These are phyloP conservation scores for Podosphaera leucotricha DNA, from an alignment of 2,329 filamentous ascomycete species.

Conservation along the genomic window DNA sequence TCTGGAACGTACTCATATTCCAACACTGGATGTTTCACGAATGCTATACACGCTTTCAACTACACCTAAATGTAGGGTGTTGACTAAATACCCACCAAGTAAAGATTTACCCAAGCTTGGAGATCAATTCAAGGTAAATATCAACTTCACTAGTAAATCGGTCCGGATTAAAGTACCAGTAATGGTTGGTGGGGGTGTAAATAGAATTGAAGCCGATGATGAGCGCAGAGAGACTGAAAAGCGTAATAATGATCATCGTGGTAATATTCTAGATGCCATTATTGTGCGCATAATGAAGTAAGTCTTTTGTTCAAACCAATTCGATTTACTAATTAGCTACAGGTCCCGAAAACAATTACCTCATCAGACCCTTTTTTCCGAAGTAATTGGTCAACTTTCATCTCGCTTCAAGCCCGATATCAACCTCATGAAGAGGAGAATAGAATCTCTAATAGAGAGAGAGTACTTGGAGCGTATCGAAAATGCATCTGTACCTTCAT, in stretches of 20 bases:
- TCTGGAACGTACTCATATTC: conserved; percentile 58
- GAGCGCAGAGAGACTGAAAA: conserved; percentile 49
- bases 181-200: conserved; percentile 41
- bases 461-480: conserved; percentile 61
- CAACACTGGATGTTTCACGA: conserved; percentile 45
- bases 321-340: conserved; percentile 1
- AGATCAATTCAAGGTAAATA: conserved; percentile 66
- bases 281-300: conserved; percentile 75
- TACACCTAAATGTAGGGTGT: conserved; percentile 57
- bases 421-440: conserved; percentile 55
- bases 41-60: conserved; percentile 65
- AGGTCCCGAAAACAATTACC: conserved; percentile 51
- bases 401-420: conserved; percentile 55
- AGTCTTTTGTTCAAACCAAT: conserved; percentile 15
- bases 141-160: conserved; percentile 56
- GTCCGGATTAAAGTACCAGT: conserved; percentile 78
- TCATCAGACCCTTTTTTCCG: conserved; percentile 45
- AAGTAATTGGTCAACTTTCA: conserved; percentile 46
- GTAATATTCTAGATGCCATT: conserved; percentile 50
- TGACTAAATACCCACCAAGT: conserved; percentile 57
- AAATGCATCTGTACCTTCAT: conserved; percentile 34
- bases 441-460: conserved; percentile 51
- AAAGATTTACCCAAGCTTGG: conserved; percentile 47
- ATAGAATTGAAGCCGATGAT: conserved; percentile 58
- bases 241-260: conserved; percentile 49